Conservation (phyloP, 2,329 filamentous ascomycete genomes). For the Biscogniauxia marginata region DNA sequence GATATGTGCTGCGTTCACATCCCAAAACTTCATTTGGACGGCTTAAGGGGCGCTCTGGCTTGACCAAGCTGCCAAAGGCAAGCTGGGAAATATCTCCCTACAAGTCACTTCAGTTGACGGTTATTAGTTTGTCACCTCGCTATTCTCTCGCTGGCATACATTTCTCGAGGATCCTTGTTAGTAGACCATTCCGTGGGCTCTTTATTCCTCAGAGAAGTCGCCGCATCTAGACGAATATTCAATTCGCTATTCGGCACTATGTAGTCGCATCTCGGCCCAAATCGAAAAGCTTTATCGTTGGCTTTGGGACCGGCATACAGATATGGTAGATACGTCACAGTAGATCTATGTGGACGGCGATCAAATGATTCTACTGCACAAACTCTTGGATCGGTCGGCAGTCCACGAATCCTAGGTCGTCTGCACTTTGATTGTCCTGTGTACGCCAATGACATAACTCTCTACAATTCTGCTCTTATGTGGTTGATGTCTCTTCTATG, state of each 20-base stretch:
- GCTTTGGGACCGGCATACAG: slow-evolving; percentile 20
- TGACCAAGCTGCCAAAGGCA: slow-evolving; percentile 16
- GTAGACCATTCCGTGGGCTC: slow-evolving; percentile 16
- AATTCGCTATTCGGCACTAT: slow-evolving; percentile 1
- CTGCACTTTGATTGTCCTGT: slow-evolving; percentile 13
- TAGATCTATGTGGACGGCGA: not conserved
- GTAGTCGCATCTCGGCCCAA: slow-evolving; percentile 6
- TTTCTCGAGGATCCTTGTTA: slow-evolving; percentile 18
- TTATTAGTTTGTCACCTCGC: slow-evolving; percentile 13
- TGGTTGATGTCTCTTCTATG: slow-evolving; percentile 19
- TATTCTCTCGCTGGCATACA: slow-evolving; percentile 14
- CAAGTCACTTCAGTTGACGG: slow-evolving; percentile 12
- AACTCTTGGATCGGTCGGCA: not conserved
- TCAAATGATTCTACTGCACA: not conserved
- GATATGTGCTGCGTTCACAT: slow-evolving; percentile 10
- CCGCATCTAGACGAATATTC: slow-evolving; percentile 10
- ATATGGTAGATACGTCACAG: slow-evolving; percentile 11
- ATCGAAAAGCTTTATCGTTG: slow-evolving; percentile 18
- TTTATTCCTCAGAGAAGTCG: slow-evolving; percentile 12
- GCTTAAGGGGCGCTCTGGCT: slow-evolving; percentile 19
- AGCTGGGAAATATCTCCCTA: slow-evolving; percentile 13
- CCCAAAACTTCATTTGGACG: slow-evolving; percentile 20
- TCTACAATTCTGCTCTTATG: slow-evolving; percentile 19
- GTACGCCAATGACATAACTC: slow-evolving; percentile 16
- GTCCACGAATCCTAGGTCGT: not conserved